Percentiles rank a stretch among this genome's conserved stretches.
Evolutionary conservation across 768 basidiomycete species (phyloP).

Genomic region (Kwoniella sp.): DNA sequence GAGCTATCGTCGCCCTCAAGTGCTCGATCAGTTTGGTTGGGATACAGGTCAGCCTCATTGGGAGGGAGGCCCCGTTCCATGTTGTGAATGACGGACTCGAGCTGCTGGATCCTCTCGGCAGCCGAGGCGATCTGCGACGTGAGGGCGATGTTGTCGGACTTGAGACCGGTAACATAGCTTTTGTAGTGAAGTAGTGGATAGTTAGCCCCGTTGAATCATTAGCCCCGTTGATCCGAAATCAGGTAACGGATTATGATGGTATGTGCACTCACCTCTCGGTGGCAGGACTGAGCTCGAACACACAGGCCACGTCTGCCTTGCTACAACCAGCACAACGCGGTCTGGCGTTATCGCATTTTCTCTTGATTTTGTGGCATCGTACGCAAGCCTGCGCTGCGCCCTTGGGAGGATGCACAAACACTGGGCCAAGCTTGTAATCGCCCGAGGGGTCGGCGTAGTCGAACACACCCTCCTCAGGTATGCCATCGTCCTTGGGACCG

Average conservation of each 20-base stretch:
- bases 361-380: conserved; percentile 47
- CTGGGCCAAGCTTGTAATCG: conserved; percentile 39
- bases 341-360: conserved; percentile 44
- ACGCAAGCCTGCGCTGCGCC: conserved; percentile 47
- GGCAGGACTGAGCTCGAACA: conserved; percentile 43
- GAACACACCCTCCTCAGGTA: conserved; percentile 22
- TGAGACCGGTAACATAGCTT: conserved; percentile 35
- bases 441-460: conserved; percentile 41
- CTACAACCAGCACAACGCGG: conserved; percentile 41
- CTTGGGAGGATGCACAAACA: conserved; percentile 43
- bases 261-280: conserved; percentile 31
- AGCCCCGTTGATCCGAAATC: too few species aligned
- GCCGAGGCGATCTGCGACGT: conserved; percentile 33
- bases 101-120: conserved; percentile 35
- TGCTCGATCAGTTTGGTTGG: background rate
- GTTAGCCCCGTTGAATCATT: too few species aligned
- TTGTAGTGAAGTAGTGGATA: background rate
- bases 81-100: conserved; percentile 29
- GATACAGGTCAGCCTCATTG: conserved; percentile 11
- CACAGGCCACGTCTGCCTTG: conserved; percentile 43
- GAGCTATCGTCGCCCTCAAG: background rate
- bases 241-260: background rate
- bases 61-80: conserved; percentile 11
- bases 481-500: conserved; percentile 14
- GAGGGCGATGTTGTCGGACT: conserved; percentile 26